Evolutionary conservation across 768 basidiomycete species (phyloP).

Genomic region (Termitomyces sp.): DNA sequence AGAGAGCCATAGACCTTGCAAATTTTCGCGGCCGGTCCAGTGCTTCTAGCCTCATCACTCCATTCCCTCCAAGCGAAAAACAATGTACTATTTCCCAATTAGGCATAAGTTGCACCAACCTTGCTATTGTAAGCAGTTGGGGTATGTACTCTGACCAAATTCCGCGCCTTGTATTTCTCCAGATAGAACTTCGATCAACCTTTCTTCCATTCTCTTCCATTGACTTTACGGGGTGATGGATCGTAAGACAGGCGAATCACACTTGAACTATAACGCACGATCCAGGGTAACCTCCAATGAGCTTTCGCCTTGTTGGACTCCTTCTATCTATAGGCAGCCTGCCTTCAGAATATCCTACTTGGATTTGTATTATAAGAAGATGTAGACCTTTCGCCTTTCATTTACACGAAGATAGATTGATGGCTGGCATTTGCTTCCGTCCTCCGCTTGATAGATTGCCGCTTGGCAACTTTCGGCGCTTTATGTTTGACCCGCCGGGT

Average conservation of each 20-base stretch:
- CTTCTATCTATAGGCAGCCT: not conserved
- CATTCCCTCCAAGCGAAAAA: not conserved
- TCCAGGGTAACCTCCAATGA: not conserved
- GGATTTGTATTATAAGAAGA: not conserved
- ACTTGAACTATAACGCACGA: not conserved
- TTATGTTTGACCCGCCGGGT: no score
- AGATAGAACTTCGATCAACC: not conserved
- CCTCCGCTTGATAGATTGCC: not conserved
- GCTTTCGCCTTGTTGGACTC: not conserved
- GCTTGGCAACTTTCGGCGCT: not conserved
- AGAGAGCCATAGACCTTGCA: not conserved
- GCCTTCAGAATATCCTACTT: not conserved
- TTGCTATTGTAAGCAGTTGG: not conserved
- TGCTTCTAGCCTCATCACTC: not conserved
- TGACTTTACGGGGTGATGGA: not conserved
- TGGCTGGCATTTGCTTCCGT: not conserved
- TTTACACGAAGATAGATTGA: not conserved
- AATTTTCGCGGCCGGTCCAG: not conserved
- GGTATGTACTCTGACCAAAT: not conserved
- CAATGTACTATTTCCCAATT: not conserved
- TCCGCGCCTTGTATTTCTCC: not conserved
- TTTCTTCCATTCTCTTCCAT: no score
- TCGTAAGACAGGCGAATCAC: not conserved
- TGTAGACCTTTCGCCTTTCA: not conserved
- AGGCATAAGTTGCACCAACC: not conserved